A percentile compares a stretch with the other conserved stretches of the same genome.
phyloP scores from a whole-genome alignment of 495 filamentous ascomycete species.

The Achaetomiella virescens region DNA sequence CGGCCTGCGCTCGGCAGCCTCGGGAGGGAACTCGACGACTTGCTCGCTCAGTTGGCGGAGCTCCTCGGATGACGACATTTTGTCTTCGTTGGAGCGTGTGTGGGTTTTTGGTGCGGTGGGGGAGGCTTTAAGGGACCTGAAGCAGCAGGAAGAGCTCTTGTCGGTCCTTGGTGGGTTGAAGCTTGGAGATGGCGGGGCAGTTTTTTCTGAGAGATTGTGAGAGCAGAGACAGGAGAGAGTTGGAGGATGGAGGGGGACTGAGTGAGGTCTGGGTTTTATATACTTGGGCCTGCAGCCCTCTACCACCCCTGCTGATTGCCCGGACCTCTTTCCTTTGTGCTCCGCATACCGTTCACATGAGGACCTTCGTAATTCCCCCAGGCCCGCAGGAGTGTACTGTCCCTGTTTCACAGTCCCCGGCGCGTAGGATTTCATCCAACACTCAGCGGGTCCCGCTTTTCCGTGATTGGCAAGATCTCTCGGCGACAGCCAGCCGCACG shows the following conservation, averaged over 20 bases:
- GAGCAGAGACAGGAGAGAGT: neutral
- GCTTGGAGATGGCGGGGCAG: neutral
- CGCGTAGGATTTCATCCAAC: slow-evolving; percentile 12
- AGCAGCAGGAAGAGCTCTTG: neutral
- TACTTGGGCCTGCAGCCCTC: neutral
- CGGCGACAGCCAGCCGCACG: slow-evolving; percentile 16
- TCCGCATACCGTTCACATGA: slow-evolving; percentile 24
- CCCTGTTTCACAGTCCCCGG: slow-evolving; percentile 10
- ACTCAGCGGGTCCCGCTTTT: slow-evolving; percentile 11
- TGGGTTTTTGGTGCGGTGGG: neutral
- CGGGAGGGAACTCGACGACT: slow-evolving; percentile 15
- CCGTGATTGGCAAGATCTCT: slow-evolving; percentile 19
- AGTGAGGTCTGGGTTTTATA: slow-evolving; percentile 10
- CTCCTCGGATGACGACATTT: slow-evolving; percentile 11
- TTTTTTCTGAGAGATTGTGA: neutral
- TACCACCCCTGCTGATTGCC: neutral
- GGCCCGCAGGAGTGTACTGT: neutral
- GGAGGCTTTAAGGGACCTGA: neutral
- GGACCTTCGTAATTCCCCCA: neutral
- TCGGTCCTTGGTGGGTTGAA: neutral
- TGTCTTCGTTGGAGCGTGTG: neutral
- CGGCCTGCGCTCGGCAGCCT: slow-evolving; percentile 25
- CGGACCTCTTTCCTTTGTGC: slow-evolving; percentile 5
- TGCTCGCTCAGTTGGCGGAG: slow-evolving; percentile 23
- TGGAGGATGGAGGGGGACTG: neutral